Conservation (phyloP, 345 rosid species). For the Pistacia vera region DNA sequence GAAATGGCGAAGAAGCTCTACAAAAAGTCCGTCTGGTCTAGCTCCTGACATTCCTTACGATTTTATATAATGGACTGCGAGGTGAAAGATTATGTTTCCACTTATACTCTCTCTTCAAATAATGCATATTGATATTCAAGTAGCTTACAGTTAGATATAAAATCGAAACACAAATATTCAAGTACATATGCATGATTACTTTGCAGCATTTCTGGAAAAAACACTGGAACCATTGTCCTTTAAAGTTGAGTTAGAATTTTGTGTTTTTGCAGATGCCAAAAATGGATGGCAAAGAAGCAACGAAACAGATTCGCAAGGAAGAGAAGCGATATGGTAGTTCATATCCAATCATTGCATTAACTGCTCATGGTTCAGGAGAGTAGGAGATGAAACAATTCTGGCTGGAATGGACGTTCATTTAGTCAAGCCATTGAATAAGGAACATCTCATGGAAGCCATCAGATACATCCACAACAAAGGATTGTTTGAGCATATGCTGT, state of each 20-base stretch:
- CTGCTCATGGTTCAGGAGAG: slow-evolving; percentile 54
- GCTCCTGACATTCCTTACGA: slow-evolving; percentile 46
- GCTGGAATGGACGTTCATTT: slow-evolving; percentile 75
- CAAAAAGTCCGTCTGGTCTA: slow-evolving; percentile 37
- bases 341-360: slow-evolving; percentile 72
- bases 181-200: too few species aligned
- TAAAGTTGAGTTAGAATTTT: background rate
- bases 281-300: slow-evolving; percentile 76
- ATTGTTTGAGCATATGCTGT: background rate
- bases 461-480: slow-evolving; percentile 7
- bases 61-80: slow-evolving; percentile 85
- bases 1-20: slow-evolving; percentile 58
- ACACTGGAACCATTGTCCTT: background rate
- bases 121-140: too few species aligned
- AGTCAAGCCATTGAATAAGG: slow-evolving; percentile 37
- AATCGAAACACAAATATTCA: too few species aligned
- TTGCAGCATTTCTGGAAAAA: too few species aligned
- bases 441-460: slow-evolving; percentile 37
- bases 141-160: too few species aligned
- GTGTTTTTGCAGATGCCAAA: slow-evolving; percentile 59
- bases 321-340: slow-evolving; percentile 53
- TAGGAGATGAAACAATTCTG: slow-evolving; percentile 30
- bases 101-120: background rate
- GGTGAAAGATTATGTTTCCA: slow-evolving; percentile 37
- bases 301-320: slow-evolving; percentile 53